Evolutionary conservation across 1,139 yeast species (phyloP).

Genomic region (Yamadazyma triangularis): DNA sequence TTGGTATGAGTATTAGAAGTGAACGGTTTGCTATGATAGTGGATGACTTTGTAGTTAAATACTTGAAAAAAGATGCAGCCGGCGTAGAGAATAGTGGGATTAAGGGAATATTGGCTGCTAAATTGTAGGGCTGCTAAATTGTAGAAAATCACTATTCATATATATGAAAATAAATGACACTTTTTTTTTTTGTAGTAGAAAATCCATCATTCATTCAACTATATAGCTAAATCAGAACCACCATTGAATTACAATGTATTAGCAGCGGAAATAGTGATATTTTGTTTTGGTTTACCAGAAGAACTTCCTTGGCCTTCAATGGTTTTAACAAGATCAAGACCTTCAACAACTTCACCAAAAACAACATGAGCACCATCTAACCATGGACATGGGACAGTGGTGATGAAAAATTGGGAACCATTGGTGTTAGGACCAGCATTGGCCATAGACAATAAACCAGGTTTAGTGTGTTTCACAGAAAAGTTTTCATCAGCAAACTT

Average conservation of each 20-base stretch:
- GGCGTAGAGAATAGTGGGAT: slow-evolving; percentile 50
- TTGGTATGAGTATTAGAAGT: slow-evolving; percentile 61
- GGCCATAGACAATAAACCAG: slow-evolving; percentile 98
- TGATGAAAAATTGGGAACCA: slow-evolving; percentile 98
- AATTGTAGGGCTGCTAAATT: too few species aligned
- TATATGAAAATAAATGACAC: too few species aligned
- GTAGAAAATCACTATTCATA: too few species aligned
- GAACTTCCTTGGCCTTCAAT: slow-evolving; percentile 82
- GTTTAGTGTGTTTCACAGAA: slow-evolving; percentile 75
- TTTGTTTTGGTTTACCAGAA: slow-evolving; percentile 77
- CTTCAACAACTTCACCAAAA: slow-evolving; percentile 93
- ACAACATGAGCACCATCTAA: slow-evolving; percentile 99
- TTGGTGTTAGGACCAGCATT: slow-evolving; percentile 99
- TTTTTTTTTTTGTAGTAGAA: too few species aligned
- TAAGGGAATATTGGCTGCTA: slow-evolving; percentile 58
- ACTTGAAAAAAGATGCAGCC: slow-evolving; percentile 10
- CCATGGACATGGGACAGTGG: slow-evolving; percentile 96
- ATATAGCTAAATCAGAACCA: too few species aligned
- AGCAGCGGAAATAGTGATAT: too few species aligned
- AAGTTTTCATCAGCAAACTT: slow-evolving; percentile 97
- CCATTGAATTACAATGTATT: too few species aligned
- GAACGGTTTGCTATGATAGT: slow-evolving; percentile 71
- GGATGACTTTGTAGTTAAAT: slow-evolving; percentile 9
- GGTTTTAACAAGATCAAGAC: slow-evolving; percentile 87
- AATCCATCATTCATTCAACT: too few species aligned